A percentile compares a stretch with the other conserved stretches of the same genome.
These are phyloP conservation scores for Auriscalpium microsporum DNA, from an alignment of 768 basidiomycete genomes.

Conservation along the genomic window DNA sequence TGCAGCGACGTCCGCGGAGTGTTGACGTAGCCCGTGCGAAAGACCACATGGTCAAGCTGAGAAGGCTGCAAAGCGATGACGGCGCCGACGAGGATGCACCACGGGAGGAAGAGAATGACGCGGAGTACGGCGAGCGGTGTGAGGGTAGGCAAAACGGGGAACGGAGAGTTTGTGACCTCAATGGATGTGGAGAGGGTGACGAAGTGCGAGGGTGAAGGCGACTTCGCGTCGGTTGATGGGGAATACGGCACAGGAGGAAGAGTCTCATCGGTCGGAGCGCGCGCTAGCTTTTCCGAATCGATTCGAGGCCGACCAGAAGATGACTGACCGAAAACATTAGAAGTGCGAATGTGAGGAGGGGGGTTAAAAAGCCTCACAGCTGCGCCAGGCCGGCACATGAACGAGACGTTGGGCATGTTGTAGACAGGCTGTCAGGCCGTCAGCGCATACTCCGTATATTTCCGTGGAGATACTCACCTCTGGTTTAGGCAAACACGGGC, in stretches of 20 bases:
- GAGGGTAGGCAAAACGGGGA: not conserved
- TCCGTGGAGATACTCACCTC: not conserved
- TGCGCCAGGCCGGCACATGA: not conserved
- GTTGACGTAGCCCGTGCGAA: not conserved
- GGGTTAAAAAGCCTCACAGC: not conserved
- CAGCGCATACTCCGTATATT: not conserved
- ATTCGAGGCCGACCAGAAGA: not conserved
- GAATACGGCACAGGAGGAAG: too few species aligned
- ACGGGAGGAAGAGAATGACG: conserved; percentile 8
- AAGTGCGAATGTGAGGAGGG: not conserved
- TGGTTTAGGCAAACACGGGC: not conserved
- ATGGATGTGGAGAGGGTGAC: not conserved
- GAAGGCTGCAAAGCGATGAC: conserved; percentile 5
- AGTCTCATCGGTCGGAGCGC: too few species aligned
- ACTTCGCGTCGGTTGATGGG: too few species aligned
- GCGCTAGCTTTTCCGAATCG: too few species aligned
- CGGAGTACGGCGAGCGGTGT: not conserved
- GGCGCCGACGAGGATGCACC: conserved; percentile 12
- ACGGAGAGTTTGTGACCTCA: not conserved
- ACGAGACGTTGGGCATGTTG: not conserved
- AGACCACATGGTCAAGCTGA: conserved; percentile 1
- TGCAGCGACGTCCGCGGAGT: conserved; percentile 4
- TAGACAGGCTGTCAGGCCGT: not conserved
- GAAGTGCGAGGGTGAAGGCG: not conserved
- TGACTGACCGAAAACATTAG: not conserved